A percentile compares a stretch with the other conserved stretches of the same genome.
Evolutionary conservation across 2,329 filamentous ascomycete genomes (phyloP).

Genomic region (Aspergillus uvarum): DNA sequence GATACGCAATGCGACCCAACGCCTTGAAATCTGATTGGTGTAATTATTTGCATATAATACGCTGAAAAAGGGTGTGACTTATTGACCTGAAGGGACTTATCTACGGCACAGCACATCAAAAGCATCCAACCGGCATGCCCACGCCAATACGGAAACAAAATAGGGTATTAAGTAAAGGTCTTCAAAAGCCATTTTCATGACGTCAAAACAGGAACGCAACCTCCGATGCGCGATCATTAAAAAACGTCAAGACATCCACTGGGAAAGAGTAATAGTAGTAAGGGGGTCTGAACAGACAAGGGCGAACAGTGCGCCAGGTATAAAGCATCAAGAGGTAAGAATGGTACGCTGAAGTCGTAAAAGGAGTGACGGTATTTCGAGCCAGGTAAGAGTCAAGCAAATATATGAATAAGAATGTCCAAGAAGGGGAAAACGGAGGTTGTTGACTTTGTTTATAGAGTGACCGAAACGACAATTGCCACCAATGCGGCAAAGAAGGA

Average conservation of each 20-base stretch:
- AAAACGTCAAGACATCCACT: conserved; percentile 19
- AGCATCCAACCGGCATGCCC: background rate
- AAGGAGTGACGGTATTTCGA: conserved; percentile 11
- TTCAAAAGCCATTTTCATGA: conserved; percentile 9
- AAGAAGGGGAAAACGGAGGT: conserved; percentile 15
- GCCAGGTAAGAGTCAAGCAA: conserved; percentile 10
- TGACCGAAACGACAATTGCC: conserved; percentile 47
- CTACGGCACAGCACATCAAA: background rate
- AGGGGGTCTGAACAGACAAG: conserved; percentile 5
- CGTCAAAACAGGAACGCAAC: conserved; percentile 8
- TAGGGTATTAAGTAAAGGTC: conserved; percentile 3
- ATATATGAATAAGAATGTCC: conserved; percentile 23
- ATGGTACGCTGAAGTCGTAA: conserved; percentile 16
- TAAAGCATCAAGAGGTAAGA: conserved; percentile 18
- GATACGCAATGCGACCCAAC: too few relatives aligned
- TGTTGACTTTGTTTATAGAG: conserved; percentile 36
- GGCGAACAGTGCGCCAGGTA: conserved; percentile 15
- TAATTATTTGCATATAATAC: too few relatives aligned
- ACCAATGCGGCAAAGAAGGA: conserved; percentile 50
- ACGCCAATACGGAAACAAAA: background rate
- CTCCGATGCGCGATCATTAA: conserved; percentile 15
- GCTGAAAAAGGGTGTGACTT: background rate
- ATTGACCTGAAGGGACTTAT: background rate
- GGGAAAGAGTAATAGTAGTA: conserved; percentile 7
- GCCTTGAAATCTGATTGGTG: too few relatives aligned